A percentile compares a stretch with the other conserved stretches of the same genome.
Evolutionary conservation across 208 protist species (phyloP).

Genomic region (Crithidia mellificae): DNA sequence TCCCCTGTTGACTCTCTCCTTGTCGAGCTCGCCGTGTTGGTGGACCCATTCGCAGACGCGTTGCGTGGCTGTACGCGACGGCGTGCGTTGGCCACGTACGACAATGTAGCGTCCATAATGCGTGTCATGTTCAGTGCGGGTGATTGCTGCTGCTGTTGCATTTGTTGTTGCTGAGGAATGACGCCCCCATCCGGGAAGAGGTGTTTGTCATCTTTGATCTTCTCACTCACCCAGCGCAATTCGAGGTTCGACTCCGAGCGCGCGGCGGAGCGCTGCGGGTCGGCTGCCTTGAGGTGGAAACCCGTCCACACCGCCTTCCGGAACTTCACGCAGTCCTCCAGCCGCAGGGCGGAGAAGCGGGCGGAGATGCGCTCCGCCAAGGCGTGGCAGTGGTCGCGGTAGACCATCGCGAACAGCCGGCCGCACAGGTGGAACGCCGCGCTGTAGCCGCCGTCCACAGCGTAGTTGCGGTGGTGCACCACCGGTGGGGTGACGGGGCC

Average conservation of each 20-base stretch:
- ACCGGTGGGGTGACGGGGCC: background rate
- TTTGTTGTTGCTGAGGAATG: conserved; percentile 20
- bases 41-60: background rate
- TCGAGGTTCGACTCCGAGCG: conserved; percentile 47
- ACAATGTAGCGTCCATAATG: conserved; percentile 30
- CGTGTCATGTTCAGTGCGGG: conserved; percentile 12
- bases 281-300: conserved; percentile 32
- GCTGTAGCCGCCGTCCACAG: conserved; percentile 35
- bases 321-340: conserved; percentile 39
- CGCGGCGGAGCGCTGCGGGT: conserved; percentile 25
- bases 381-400: conserved; percentile 26
- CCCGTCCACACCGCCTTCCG: conserved; percentile 32
- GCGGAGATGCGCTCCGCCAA: conserved; percentile 28
- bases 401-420: conserved; percentile 31
- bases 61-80: conserved; percentile 19
- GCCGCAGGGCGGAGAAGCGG: conserved; percentile 26
- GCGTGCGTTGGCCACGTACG: conserved; percentile 31
- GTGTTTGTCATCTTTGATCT: conserved; percentile 59
- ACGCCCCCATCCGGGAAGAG: conserved; percentile 43
- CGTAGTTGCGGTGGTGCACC: conserved; percentile 23
- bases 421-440: conserved; percentile 39
- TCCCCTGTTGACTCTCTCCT: too few species aligned
- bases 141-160: conserved; percentile 13
- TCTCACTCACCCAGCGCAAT: conserved; percentile 42
- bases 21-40: background rate